Conservation (phyloP, 1,284 basidiomycete species). For the Trametes polyzona region DNA sequence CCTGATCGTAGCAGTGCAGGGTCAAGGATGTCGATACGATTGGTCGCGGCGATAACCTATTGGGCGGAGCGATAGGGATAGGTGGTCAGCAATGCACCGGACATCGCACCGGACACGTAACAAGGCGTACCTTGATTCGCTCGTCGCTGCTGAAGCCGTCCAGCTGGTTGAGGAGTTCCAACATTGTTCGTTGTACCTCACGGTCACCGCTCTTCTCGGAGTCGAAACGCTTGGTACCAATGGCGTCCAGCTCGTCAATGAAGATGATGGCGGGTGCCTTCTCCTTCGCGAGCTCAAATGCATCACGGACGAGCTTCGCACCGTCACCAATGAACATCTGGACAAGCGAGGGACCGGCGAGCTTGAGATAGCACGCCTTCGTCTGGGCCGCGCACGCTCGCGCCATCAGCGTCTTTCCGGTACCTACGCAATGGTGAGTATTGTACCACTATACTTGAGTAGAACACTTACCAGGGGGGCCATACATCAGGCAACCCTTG, state of each 20-base stretch:
- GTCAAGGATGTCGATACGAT: conserved; percentile 97
- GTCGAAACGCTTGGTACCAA: conserved; percentile 84
- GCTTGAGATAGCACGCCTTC: conserved; percentile 82
- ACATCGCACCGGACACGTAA: conserved; percentile 1
- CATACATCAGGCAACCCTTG: conserved; percentile 83
- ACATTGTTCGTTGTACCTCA: conserved; percentile 82
- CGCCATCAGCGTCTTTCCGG: conserved; percentile 79
- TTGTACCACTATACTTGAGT: no score
- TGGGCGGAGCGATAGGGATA: conserved; percentile 7
- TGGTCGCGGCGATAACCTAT: conserved; percentile 97
- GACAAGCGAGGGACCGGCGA: conserved; percentile 78
- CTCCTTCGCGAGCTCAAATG: conserved; percentile 80
- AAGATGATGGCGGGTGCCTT: conserved; percentile 83
- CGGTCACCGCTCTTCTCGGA: conserved; percentile 80
- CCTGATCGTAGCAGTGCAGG: conserved; percentile 79
- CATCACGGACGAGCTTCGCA: conserved; percentile 78
- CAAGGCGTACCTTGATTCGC: conserved; percentile 82
- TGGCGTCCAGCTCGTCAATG: conserved; percentile 82
- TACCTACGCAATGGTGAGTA: conserved; percentile 47
- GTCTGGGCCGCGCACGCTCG: conserved; percentile 82
- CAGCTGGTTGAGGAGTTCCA: conserved; percentile 80
- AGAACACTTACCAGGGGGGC: conserved; percentile 65
- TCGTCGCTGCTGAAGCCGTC: conserved; percentile 88
- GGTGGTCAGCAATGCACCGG: conserved; percentile 10
- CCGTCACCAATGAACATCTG: conserved; percentile 89